Evolutionary conservation across 495 filamentous ascomycete species (phyloP).

Genomic region (Pseudoneurospora amorphoporcata): DNA sequence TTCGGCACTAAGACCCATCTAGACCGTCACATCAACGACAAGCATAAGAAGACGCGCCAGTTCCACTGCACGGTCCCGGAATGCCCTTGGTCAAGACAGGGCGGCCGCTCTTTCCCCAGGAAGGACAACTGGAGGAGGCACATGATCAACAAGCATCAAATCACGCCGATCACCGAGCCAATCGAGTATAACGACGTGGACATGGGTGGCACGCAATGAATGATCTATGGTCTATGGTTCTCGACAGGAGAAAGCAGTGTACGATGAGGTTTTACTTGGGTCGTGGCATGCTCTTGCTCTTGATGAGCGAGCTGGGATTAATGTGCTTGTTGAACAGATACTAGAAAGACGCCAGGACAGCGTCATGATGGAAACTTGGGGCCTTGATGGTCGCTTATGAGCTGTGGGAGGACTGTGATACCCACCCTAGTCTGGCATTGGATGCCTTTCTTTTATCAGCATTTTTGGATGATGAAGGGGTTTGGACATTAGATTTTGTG

Average conservation of each 20-base stretch:
- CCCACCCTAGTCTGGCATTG: background rate
- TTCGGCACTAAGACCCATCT: constrained; percentile 45
- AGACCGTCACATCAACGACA: constrained; percentile 42
- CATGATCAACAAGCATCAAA: constrained; percentile 39
- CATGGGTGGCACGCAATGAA: constrained; percentile 8
- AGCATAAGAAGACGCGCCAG: constrained; percentile 38
- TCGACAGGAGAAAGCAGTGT: background rate
- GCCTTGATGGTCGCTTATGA: background rate
- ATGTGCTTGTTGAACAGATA: background rate
- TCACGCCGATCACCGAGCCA: constrained; percentile 19
- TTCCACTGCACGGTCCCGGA: constrained; percentile 35
- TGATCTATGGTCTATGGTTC: background rate
- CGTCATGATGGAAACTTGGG: background rate
- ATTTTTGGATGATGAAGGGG: background rate
- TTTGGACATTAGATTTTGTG: background rate
- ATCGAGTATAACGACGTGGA: constrained; percentile 17
- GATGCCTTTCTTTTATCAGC: background rate
- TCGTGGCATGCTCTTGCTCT: background rate
- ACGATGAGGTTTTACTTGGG: background rate
- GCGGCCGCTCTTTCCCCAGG: constrained; percentile 39
- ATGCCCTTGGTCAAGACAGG: constrained; percentile 34
- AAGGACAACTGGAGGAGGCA: constrained; percentile 44
- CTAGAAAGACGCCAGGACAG: background rate
- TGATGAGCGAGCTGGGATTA: background rate
- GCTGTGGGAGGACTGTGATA: background rate